Conservation (phyloP, 164 flowering plant genomes). For the Vitis rotundifolia region DNA sequence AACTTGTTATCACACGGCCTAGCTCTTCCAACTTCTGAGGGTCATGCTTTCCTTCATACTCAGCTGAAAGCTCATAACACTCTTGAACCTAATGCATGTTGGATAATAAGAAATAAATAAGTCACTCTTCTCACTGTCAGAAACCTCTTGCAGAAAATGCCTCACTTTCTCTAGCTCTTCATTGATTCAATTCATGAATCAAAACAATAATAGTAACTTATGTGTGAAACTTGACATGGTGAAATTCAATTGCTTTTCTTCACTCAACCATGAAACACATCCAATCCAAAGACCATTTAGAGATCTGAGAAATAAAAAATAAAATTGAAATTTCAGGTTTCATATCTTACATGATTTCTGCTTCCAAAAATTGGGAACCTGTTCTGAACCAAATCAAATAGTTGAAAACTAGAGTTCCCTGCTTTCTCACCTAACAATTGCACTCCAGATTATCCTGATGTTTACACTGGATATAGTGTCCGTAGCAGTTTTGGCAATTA, state of each 20-base stretch:
- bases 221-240: not conserved
- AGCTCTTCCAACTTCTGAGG: slow-evolving; percentile 74
- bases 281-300: not conserved
- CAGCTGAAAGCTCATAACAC: slow-evolving; percentile 61
- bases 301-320: not conserved
- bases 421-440: not conserved
- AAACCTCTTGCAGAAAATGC: not conserved
- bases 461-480: not conserved
- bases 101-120: not conserved
- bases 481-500: too few relatives aligned
- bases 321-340: not conserved
- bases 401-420: not conserved
- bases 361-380: not conserved
- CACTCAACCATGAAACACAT: not conserved
- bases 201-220: not conserved
- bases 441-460: not conserved
- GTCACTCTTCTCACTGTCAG: not conserved
- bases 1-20: slow-evolving; percentile 77
- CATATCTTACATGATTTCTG: not conserved
- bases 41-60: slow-evolving; percentile 40
- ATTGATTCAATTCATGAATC: not conserved
- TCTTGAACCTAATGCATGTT: slow-evolving; percentile 31
- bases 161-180: not conserved
- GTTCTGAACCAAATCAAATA: not conserved
- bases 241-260: not conserved